These are phyloP conservation scores for Musa schizocarpa DNA, from an alignment of 176 grass and related monocot genomes.

Conservation along the genomic window DNA sequence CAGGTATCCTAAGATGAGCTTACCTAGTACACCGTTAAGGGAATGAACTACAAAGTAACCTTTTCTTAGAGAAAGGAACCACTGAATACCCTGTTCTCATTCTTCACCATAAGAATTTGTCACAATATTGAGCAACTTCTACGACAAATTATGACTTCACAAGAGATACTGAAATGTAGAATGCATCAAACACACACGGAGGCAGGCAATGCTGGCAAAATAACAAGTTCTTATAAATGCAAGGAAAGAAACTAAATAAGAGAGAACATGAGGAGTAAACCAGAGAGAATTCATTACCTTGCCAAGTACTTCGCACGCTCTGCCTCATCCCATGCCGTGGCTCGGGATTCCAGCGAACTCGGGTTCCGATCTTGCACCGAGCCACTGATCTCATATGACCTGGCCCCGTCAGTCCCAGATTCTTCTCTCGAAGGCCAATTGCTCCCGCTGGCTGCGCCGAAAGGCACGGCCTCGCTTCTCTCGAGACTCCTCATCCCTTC, in stretches of 20 bases:
- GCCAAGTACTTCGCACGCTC: constrained; percentile 79
- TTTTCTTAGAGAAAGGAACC: no score
- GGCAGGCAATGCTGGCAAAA: no score
- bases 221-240: no score
- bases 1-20: no score
- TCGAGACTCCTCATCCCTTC: constrained; percentile 20
- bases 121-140: no score
- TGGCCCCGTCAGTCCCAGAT: background rate
- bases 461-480: constrained; percentile 4
- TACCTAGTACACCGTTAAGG: no score
- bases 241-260: no score
- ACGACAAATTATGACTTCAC: background rate
- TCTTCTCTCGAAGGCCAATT: background rate
- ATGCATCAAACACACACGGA: background rate
- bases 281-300: constrained; percentile 29
- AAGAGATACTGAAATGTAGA: background rate
- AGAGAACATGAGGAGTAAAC: background rate
- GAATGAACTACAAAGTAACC: no score
- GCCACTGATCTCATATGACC: constrained; percentile 8
- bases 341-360: constrained; percentile 53
- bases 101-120: background rate
- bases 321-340: constrained; percentile 72
- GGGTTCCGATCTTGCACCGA: background rate
- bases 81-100: background rate
- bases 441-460: background rate